phyloP scores from a whole-genome alignment of 495 filamentous ascomycete genomes.

The Annulohypoxylon maeteangense region DNA sequence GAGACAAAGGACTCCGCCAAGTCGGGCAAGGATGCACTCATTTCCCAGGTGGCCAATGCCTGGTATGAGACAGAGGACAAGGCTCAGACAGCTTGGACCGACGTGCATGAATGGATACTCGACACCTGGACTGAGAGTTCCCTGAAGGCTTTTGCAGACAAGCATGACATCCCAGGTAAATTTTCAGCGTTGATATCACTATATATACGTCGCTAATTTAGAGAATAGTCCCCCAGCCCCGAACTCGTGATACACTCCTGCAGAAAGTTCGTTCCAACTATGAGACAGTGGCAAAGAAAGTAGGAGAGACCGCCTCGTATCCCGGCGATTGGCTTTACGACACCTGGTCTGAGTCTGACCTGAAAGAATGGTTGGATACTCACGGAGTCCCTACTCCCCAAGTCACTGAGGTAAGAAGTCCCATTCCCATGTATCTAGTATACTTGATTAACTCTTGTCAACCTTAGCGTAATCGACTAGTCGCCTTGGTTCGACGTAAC shows the following conservation, averaged over 20 bases:
- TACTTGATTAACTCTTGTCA: background rate
- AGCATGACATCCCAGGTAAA: conserved; percentile 80
- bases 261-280: conserved; percentile 83
- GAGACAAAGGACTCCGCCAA: conserved; percentile 71
- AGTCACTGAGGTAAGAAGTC: conserved; percentile 66
- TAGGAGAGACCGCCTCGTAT: conserved; percentile 81
- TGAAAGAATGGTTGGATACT: conserved; percentile 85
- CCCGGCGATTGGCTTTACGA: conserved; percentile 97
- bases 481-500: conserved; percentile 91
- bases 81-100: conserved; percentile 72
- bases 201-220: background rate
- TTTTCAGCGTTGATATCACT: background rate
- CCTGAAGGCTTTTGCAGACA: conserved; percentile 92
- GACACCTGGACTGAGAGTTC: conserved; percentile 79
- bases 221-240: conserved; percentile 73
- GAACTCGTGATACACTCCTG: conserved; percentile 84
- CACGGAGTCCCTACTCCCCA: conserved; percentile 90
- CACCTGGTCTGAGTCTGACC: conserved; percentile 73
- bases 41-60: conserved; percentile 71
- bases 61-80: conserved; percentile 84
- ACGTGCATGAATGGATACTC: conserved; percentile 91
- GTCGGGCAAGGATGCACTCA: conserved; percentile 71
- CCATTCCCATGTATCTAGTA: background rate
- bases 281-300: conserved; percentile 81
- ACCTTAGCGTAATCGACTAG: conserved; percentile 78